These are phyloP conservation scores for Chlamydomonas schloesseri DNA, from an alignment of 139 green algal genomes.

Conservation along the genomic window DNA sequence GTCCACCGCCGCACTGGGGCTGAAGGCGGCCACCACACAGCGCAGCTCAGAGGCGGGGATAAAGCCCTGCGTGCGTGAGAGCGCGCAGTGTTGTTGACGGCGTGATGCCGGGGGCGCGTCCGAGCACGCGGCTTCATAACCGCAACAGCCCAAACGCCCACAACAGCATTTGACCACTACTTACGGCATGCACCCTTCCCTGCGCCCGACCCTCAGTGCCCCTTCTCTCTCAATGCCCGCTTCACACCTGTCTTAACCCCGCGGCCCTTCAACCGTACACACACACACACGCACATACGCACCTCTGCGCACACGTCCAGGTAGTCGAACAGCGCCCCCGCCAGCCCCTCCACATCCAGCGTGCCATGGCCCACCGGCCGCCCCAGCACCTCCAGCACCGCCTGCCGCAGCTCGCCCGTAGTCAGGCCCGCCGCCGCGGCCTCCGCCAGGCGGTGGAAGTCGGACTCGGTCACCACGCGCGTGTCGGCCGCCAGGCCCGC, in stretches of 20 bases:
- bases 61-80: not conserved
- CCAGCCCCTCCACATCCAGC: constrained; percentile 36
- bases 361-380: constrained; percentile 41
- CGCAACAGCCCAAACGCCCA: too few species aligned
- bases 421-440: not conserved
- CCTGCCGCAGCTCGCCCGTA: constrained; percentile 33
- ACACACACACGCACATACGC: too few species aligned
- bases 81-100: too few species aligned
- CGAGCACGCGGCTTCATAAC: too few species aligned
- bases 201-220: not conserved
- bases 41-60: constrained; percentile 11
- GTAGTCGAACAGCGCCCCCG: constrained; percentile 35
- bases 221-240: too few species aligned
- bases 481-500: not conserved
- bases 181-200: not conserved
- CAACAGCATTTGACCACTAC: too few species aligned
- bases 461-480: not conserved
- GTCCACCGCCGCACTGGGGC: constrained; percentile 8
- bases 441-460: not conserved
- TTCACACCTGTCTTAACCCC: too few species aligned
- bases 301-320: constrained; percentile 22
- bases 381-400: constrained; percentile 36
- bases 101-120: too few species aligned
- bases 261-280: too few species aligned
- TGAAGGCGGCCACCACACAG: constrained; percentile 2